Percentiles rank a stretch among this genome's conserved stretches.
Evolutionary conservation across 2,329 filamentous ascomycete species (phyloP).

Genomic region (Colletotrichum sp.): DNA sequence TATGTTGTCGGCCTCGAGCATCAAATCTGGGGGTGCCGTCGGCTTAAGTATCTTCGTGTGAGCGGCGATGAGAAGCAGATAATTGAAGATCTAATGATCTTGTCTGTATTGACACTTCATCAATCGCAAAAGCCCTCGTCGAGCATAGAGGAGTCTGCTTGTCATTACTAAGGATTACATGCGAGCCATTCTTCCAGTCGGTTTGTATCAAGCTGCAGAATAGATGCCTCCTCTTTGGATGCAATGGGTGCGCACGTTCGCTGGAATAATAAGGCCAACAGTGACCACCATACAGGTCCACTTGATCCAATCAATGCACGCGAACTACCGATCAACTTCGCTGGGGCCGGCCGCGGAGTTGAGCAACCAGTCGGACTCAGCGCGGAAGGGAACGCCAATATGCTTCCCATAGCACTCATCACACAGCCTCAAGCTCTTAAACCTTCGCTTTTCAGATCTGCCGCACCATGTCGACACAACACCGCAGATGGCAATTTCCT

Average conservation of each 20-base stretch:
- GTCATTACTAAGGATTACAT: neutral
- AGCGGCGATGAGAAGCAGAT: neutral
- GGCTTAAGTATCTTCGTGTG: neutral
- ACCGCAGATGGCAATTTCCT: neutral
- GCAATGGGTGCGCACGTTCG: neutral
- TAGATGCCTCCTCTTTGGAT: neutral
- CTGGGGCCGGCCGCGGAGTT: neutral
- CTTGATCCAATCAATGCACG: neutral
- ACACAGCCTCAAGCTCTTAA: neutral
- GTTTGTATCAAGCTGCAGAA: neutral
- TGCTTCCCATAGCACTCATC: neutral
- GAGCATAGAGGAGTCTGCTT: neutral
- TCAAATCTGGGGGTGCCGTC: no score
- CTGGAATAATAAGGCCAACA: neutral
- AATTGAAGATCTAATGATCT: neutral
- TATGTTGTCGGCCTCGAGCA: neutral
- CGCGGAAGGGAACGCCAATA: neutral
- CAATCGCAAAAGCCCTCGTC: neutral
- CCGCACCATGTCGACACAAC: neutral
- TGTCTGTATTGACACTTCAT: neutral
- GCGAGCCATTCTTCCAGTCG: neutral
- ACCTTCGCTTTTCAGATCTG: neutral
- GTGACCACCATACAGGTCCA: neutral
- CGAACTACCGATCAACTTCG: neutral
- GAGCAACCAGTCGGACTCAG: neutral